These are phyloP conservation scores for Metarhizium sp. DNA, from an alignment of 2,329 filamentous ascomycete species.

Conservation along the genomic window DNA sequence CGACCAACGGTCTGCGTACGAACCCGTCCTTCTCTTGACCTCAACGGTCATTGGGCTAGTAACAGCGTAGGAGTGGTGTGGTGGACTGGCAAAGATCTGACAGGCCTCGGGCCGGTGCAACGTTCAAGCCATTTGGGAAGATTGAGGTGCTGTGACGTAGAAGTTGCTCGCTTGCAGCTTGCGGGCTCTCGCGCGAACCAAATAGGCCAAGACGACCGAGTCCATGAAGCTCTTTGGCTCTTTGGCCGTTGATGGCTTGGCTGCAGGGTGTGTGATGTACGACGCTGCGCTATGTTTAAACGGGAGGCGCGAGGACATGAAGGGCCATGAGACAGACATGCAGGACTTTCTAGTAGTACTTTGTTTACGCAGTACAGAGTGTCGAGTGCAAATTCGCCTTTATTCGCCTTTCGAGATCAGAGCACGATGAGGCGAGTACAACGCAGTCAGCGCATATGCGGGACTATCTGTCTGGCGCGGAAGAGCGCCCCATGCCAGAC, in stretches of 20 bases:
- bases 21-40: neutral
- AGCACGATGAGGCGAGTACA: too few relatives aligned
- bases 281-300: neutral
- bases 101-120: neutral
- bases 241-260: neutral
- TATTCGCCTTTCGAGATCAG: too few relatives aligned
- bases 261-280: neutral
- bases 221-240: neutral
- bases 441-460: too few relatives aligned
- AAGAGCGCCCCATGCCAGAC: too few relatives aligned
- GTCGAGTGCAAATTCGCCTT: too few relatives aligned
- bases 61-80: too few relatives aligned
- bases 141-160: neutral
- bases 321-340: too few relatives aligned
- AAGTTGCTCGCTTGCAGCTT: neutral
- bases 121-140: neutral
- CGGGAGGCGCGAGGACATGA: neutral
- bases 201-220: neutral
- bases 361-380: too few relatives aligned
- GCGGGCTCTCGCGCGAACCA: too few relatives aligned
- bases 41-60: neutral
- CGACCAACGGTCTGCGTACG: neutral
- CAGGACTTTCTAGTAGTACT: too few relatives aligned
- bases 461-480: too few relatives aligned
- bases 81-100: neutral